Percentiles rank a stretch among this genome's conserved stretches.
phyloP scores from a whole-genome alignment of 176 grass and related monocot genomes.

The Carex myosuroides region DNA sequence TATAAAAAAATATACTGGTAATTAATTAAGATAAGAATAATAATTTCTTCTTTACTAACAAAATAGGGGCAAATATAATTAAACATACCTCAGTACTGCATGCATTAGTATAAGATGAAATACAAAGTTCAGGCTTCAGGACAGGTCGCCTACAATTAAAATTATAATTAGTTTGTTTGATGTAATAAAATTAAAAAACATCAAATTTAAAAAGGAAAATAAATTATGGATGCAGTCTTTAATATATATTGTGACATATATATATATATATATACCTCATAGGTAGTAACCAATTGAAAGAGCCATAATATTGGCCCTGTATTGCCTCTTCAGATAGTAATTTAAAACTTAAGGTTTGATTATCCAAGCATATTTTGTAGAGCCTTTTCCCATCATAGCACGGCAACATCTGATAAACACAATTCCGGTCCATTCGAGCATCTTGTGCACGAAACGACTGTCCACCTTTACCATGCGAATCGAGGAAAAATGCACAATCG shows the following conservation, averaged over 20 bases:
- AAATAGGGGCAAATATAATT: too few species aligned
- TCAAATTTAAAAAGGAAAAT: too few species aligned
- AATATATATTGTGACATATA: too few species aligned
- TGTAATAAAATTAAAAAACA: too few species aligned
- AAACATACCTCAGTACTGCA: too few species aligned
- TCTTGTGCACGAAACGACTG: not conserved
- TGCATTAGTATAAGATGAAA: too few species aligned
- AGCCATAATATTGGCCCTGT: not conserved
- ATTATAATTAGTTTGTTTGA: not conserved
- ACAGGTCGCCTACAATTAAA: not conserved
- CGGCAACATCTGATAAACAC: not conserved
- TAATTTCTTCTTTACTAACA: too few species aligned
- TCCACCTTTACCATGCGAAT: not conserved
- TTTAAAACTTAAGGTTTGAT: not conserved
- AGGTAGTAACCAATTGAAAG: not conserved
- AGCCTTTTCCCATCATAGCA: constrained; percentile 8
- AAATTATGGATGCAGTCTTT: too few species aligned
- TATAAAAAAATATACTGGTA: too few species aligned
- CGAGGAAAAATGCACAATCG: not conserved
- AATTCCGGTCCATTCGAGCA: not conserved
- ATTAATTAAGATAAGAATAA: too few species aligned
- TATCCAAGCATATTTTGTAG: constrained; percentile 1
- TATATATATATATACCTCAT: not conserved
- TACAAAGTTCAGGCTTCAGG: too few species aligned
- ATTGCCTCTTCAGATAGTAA: not conserved